A percentile compares a stretch with the other conserved stretches of the same genome.
These are phyloP conservation scores for Amoeboaphelidium occidentale DNA, from an alignment of 371 early-diverging fungal genomes.

Conservation along the genomic window DNA sequence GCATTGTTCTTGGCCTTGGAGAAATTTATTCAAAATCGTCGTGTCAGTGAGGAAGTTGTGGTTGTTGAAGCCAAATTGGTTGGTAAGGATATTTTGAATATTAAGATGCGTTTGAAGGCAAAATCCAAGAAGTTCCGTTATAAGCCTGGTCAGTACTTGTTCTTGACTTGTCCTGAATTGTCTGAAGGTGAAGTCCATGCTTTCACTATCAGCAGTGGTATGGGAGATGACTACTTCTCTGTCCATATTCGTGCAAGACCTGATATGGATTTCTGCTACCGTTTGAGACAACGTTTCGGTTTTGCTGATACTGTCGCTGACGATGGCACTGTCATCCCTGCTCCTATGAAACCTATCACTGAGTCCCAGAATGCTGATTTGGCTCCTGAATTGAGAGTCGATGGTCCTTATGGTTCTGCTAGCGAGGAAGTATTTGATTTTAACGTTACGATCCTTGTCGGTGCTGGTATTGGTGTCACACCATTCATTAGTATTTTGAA, in stretches of 20 bases:
- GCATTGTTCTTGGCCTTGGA: slow-evolving; percentile 6
- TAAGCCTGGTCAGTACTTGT: slow-evolving; percentile 12
- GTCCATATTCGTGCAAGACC: slow-evolving; percentile 9
- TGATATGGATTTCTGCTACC: neutral
- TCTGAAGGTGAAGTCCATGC: slow-evolving; percentile 10
- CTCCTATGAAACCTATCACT: neutral
- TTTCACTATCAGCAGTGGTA: slow-evolving; percentile 12
- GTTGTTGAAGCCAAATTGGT: slow-evolving; percentile 11
- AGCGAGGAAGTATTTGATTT: slow-evolving; percentile 64
- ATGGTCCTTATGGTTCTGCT: slow-evolving; percentile 66
- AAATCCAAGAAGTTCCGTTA: slow-evolving; percentile 6
- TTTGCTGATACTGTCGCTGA: neutral
- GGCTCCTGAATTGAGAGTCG: slow-evolving; percentile 40
- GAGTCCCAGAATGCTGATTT: neutral
- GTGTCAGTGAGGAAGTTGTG: slow-evolving; percentile 7
- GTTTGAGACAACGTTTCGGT: neutral
- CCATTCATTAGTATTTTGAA: slow-evolving; percentile 43
- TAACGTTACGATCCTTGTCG: slow-evolving; percentile 46
- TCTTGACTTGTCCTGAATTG: slow-evolving; percentile 9
- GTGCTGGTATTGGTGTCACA: slow-evolving; percentile 54
- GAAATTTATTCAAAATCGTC: slow-evolving; percentile 8
- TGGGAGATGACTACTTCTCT: slow-evolving; percentile 8
- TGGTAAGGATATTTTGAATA: slow-evolving; percentile 5
- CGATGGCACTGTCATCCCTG: neutral
- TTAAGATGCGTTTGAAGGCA: slow-evolving; percentile 4